Base-by-base conservation (phyloP, 2,329 filamentous ascomycete genomes). In the Botrytis elliptica region DNA sequence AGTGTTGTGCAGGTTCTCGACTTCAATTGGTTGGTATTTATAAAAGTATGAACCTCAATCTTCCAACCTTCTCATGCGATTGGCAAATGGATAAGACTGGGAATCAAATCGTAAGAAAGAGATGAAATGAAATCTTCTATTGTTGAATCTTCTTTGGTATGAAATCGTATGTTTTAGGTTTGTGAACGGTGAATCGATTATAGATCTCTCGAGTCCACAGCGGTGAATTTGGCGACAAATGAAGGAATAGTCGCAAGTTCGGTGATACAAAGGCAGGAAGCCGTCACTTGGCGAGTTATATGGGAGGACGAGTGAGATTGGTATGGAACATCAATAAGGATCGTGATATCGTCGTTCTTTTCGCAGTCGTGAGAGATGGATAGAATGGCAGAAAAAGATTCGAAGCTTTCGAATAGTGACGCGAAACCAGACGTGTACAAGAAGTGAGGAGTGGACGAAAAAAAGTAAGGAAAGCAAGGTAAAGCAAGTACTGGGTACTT, bases 231-330 rank as follows among this genome's bases (percentile, higher is more conserved):
- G 38, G 46, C 22, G 63, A 68, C 46, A 49, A 25, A n/a, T 67
- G 44, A 68, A 68, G 55, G 55, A 55, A 65, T 18, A 42, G 22
- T 60, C 33, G 49, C 40, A 62, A 22, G 25, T 46, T 49, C n/a
- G 62, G 49, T 72, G 49, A 64, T 29, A 67, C 70, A 68, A 52
- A 72, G n/a, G 67, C 36, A 70, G 72, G 72, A 68, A 70, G 67
- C 75, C 72, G 73, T 75, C 68, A 69, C 75, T 73, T 75, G 68
- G 69, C 29, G 67, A 74, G 36, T 55, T 69, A 59, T 57, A 72
- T 44, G 70, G 70, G 60, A 66, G 62, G 63, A 72, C 70, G 46
- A 68, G 52, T 60, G 70, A 72, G 70, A 72, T 72, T 72, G 70
- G 25, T 55, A 72, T 40, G 63, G 52, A 72, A 68, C 70, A 68